Base-by-base conservation (phyloP, 1,284 basidiomycete species). In the Moniliophthora roreri region DNA sequence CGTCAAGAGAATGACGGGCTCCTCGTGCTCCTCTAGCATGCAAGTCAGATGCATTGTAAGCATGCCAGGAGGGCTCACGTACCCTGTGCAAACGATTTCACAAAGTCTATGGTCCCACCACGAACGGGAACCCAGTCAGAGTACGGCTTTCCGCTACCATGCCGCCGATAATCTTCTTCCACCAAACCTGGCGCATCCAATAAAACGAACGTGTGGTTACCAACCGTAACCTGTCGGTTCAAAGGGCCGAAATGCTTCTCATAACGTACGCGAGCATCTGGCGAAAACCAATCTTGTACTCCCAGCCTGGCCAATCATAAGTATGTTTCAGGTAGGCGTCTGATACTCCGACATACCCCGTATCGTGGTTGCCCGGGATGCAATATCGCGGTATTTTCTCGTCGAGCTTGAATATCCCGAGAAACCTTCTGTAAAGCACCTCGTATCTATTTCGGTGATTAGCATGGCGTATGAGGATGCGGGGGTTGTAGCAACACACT, bases 311-410 rank as follows among this genome's bases (percentile, higher is more conserved):
- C 46, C 48, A 39, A 51, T n/a, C 28, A 23, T 32, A 34, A 52
- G 34, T 46, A 44, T 16, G 48, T 35, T n/a, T n/a, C n/a, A 52
- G 26, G 52, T 32, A 51, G 38, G 21, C 5, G 13, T 4, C 26
- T 4, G 34, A 18, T 15, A 40, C 1, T 8, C 11, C 15, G 6
- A 66, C 74, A 45, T 63, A 90, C 81, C 89, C 91, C 39, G 90
- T 79, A 64, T 97, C 94, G 62, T 93, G 91, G 65, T 96, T 97
- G 6, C 94, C 94, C 1, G 93, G 88, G 24, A 95, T 79, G 63
- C 85, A 91, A 65, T 89, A 86, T 56, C 79, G 71, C 53, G 73
- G 80, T 48, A 76, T 67, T 11, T 60, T 59, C 16, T 64, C 52
- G 45, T 74, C 63, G 2, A 75, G 59, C 10, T 73, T 66, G 69